Evolutionary conservation across 2,329 filamentous ascomycete genomes (phyloP).

Genomic region (Thielaviopsis punctulata): DNA sequence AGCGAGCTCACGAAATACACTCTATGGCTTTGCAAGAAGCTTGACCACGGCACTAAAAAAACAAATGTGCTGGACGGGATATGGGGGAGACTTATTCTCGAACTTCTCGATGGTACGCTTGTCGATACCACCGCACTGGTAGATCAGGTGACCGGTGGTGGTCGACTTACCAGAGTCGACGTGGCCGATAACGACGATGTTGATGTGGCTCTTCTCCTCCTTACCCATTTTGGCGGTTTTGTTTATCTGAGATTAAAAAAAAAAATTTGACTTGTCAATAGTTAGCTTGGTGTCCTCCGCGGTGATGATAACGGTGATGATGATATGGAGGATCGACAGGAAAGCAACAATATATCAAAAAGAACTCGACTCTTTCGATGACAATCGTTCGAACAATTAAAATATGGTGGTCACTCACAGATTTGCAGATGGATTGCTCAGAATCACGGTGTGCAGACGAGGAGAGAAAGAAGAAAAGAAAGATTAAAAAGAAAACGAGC

Average conservation of each 20-base stretch:
- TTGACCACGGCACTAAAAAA: slow-evolving; percentile 9
- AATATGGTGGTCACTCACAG: slow-evolving; percentile 3
- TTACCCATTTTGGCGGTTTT: slow-evolving; percentile 42
- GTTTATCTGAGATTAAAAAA: slow-evolving; percentile 4
- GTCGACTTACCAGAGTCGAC: slow-evolving; percentile 99
- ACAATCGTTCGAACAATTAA: background rate
- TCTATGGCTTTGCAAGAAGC: no score
- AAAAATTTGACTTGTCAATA: background rate
- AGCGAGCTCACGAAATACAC: no score
- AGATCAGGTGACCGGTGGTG: slow-evolving; percentile 92
- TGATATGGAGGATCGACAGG: background rate
- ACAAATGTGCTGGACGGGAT: slow-evolving; percentile 13
- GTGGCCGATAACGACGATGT: slow-evolving; percentile 98
- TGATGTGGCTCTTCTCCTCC: slow-evolving; percentile 89
- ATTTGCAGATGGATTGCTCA: slow-evolving; percentile 13
- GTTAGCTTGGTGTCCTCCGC: background rate
- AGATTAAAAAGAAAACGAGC: slow-evolving; percentile 7
- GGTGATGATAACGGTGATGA: background rate
- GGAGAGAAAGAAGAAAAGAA: slow-evolving; percentile 13
- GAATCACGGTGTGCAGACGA: slow-evolving; percentile 13
- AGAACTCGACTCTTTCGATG: background rate
- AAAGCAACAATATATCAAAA: background rate
- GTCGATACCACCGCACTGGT: slow-evolving; percentile 99
- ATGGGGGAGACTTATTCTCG: slow-evolving; percentile 60
- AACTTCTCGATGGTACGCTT: slow-evolving; percentile 99